These are phyloP conservation scores for Botryobasidium botryosum DNA, from an alignment of 768 basidiomycete genomes.

Conservation along the genomic window DNA sequence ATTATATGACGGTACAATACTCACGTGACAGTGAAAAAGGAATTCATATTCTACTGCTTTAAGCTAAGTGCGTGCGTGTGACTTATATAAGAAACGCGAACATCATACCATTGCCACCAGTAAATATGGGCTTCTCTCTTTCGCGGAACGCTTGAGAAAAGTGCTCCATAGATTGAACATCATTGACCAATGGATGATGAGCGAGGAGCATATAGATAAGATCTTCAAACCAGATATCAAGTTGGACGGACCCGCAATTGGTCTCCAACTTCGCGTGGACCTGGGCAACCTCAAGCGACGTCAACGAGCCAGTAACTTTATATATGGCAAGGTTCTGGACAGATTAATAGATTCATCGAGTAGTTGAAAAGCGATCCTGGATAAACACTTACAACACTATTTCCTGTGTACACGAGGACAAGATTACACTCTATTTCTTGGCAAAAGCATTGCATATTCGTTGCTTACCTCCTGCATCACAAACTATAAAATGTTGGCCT, in stretches of 20 bases:
- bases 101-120: no score
- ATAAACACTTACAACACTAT: slow-evolving; percentile 37
- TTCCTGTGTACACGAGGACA: no score
- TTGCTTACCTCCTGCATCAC: slow-evolving; percentile 74
- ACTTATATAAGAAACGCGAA: no score
- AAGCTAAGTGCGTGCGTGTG: no score
- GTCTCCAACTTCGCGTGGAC: slow-evolving; percentile 75
- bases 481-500: slow-evolving; percentile 78
- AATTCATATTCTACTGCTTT: no score
- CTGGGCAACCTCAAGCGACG: slow-evolving; percentile 77
- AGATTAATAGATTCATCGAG: slow-evolving; percentile 6
- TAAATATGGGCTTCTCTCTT: slow-evolving; percentile 66
- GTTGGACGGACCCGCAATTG: slow-evolving; percentile 72
- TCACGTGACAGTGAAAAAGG: no score
- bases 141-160: slow-evolving; percentile 75
- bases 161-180: slow-evolving; percentile 65
- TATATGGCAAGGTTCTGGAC: slow-evolving; percentile 28
- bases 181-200: slow-evolving; percentile 70
- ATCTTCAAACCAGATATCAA: slow-evolving; percentile 75
- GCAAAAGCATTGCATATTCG: no score
- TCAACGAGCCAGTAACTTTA: slow-evolving; percentile 59
- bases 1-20: no score
- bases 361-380: no score
- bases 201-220: slow-evolving; percentile 56
- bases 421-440: no score